phyloP scores from a whole-genome alignment of 306 rosid genomes.

The Cicer yamashitae region DNA sequence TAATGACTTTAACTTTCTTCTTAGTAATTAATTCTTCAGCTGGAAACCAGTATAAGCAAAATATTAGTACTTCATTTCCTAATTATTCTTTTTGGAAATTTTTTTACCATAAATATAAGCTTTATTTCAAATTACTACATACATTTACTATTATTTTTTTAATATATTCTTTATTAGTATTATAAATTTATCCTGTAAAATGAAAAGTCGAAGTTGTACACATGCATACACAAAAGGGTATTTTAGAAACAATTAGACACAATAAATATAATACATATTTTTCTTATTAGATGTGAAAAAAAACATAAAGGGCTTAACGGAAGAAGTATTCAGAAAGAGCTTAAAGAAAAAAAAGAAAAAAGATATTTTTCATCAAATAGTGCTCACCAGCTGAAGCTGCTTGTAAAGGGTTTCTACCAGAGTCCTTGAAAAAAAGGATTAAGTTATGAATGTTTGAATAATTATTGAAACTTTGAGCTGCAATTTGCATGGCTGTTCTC shows the following conservation, averaged over 20 bases:
- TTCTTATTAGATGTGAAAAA: no score
- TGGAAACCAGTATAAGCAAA: slow-evolving; percentile 39
- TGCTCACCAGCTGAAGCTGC: slow-evolving; percentile 55
- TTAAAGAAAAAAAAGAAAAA: not conserved
- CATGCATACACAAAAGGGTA: no score
- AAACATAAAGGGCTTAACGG: no score
- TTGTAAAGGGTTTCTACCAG: slow-evolving; percentile 43
- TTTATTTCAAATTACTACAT: no score
- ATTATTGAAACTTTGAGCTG: slow-evolving; percentile 50
- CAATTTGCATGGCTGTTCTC: slow-evolving; percentile 50
- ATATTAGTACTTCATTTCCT: not conserved
- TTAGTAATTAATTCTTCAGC: slow-evolving; percentile 54
- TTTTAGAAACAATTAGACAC: no score
- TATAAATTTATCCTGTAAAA: no score
- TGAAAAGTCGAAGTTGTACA: no score
- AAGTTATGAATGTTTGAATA: slow-evolving; percentile 33
- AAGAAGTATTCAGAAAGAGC: not conserved
- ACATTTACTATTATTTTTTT: no score
- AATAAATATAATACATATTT: no score
- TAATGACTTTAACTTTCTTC: slow-evolving; percentile 47
- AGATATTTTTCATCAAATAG: not conserved
- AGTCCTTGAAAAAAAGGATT: slow-evolving; percentile 40
- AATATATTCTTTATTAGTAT: no score
- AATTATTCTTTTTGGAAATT: not conserved
- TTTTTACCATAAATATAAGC: no score